Conservation (phyloP, 441 rosid species). For the Populus tomentosa region DNA sequence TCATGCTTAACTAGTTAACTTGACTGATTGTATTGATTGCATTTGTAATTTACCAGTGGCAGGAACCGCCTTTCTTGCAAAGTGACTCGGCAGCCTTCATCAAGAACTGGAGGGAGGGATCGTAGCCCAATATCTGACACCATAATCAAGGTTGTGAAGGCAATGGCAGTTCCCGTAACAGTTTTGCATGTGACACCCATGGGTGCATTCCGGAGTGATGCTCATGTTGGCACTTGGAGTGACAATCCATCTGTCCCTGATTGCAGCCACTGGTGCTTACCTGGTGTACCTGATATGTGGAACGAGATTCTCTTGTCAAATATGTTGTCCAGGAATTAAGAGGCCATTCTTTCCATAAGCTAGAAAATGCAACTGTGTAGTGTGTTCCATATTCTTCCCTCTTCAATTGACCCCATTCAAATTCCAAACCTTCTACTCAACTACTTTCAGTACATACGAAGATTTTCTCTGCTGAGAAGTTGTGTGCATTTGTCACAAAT, state of each 20-base stretch:
- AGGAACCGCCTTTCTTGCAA: slow-evolving; percentile 43
- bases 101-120: slow-evolving; percentile 38
- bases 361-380: slow-evolving; percentile 2
- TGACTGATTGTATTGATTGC: slow-evolving; percentile 3
- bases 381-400: not conserved
- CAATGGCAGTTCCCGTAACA: slow-evolving; percentile 35
- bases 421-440: no score
- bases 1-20: not conserved
- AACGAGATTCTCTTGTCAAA: slow-evolving; percentile 45
- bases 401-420: no score
- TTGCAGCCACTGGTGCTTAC: slow-evolving; percentile 71
- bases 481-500: no score
- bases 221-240: slow-evolving; percentile 60
- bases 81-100: slow-evolving; percentile 46
- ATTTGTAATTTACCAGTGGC: slow-evolving; percentile 26
- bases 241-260: slow-evolving; percentile 59
- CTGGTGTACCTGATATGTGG: slow-evolving; percentile 69
- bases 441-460: no score
- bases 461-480: no score
- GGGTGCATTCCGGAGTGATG: slow-evolving; percentile 62
- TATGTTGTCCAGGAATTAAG: slow-evolving; percentile 23
- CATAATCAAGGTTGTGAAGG: slow-evolving; percentile 36
- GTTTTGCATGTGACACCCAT: slow-evolving; percentile 57
- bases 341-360: not conserved
- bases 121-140: slow-evolving; percentile 38